Conservation (phyloP, 257 asterid species). For the Eucommia ulmoides region DNA sequence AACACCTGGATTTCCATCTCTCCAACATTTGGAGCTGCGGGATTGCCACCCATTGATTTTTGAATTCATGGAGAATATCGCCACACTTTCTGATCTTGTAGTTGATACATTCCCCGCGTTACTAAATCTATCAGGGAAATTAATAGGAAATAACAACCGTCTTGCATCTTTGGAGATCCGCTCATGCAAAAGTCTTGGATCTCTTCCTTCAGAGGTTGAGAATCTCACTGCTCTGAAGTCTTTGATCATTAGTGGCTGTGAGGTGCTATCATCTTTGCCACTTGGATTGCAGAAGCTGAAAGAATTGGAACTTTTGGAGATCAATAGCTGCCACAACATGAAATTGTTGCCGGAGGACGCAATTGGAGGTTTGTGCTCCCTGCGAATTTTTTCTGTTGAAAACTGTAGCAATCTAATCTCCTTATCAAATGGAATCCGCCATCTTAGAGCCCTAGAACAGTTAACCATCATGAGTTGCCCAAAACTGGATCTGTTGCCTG, state of each 20-base stretch:
- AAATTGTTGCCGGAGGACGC: conserved; percentile 8
- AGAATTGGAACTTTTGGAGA: conserved; percentile 12
- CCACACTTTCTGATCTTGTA: conserved; percentile 12
- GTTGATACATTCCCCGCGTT: conserved; percentile 9
- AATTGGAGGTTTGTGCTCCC: conserved; percentile 17
- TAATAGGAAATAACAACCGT: conserved; percentile 11
- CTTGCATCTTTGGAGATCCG: conserved; percentile 15
- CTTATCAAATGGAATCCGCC: conserved; percentile 8
- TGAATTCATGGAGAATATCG: conserved; percentile 9
- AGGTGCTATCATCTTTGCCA: conserved; percentile 12
- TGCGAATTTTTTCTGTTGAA: conserved; percentile 11
- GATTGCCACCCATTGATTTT: conserved; percentile 12
- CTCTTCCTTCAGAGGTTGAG: conserved; percentile 11
- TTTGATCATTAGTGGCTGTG: conserved; percentile 16
- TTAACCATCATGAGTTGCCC: conserved; percentile 18
- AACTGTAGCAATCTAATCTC: conserved; percentile 14
- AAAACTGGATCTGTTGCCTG: conserved; percentile 7
- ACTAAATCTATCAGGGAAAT: conserved; percentile 7
- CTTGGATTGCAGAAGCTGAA: conserved; percentile 11
- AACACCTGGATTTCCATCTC: conserved; percentile 12
- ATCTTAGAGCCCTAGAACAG: conserved; percentile 19
- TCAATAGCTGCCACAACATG: conserved; percentile 14
- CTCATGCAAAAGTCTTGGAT: conserved; percentile 11
- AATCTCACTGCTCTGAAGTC: conserved; percentile 11
- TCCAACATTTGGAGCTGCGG: conserved; percentile 14